Evolutionary conservation across 208 protist genomes (phyloP).

Genomic region (Trichomonas vaginalis): DNA sequence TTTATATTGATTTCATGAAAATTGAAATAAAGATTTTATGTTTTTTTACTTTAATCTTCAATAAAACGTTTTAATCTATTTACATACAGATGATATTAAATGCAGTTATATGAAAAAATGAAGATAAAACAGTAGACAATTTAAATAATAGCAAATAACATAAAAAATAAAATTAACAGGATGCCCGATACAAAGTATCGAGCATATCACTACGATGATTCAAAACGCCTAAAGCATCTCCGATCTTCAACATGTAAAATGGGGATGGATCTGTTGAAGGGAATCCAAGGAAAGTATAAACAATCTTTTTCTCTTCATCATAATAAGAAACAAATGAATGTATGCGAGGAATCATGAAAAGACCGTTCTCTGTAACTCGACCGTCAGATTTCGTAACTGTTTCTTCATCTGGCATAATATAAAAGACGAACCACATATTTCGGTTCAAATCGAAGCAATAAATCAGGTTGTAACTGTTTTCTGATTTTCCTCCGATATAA

Average conservation of each 20-base stretch:
- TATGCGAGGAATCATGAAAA: background rate
- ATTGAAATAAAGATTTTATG: no score
- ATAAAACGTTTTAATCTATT: no score
- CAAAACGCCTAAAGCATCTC: background rate
- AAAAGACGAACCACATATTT: background rate
- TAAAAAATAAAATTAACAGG: background rate
- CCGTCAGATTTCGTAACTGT: background rate
- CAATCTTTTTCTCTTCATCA: background rate
- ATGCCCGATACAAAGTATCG: background rate
- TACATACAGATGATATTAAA: no score
- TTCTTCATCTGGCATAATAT: background rate
- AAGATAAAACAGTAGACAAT: no score
- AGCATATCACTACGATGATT: background rate
- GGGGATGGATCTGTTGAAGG: background rate
- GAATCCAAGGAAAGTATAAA: background rate
- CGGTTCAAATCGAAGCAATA: background rate
- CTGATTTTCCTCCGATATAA: slow-evolving; percentile 1
- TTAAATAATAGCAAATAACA: no score
- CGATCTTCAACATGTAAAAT: background rate
- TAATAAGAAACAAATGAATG: background rate
- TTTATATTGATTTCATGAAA: no score
- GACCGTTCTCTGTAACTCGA: background rate
- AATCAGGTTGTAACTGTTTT: background rate
- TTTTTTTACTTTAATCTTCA: no score
- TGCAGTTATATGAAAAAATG: no score